phyloP scores from a whole-genome alignment of 177 flowering plant species.

The Tripterygium wilfordii region DNA sequence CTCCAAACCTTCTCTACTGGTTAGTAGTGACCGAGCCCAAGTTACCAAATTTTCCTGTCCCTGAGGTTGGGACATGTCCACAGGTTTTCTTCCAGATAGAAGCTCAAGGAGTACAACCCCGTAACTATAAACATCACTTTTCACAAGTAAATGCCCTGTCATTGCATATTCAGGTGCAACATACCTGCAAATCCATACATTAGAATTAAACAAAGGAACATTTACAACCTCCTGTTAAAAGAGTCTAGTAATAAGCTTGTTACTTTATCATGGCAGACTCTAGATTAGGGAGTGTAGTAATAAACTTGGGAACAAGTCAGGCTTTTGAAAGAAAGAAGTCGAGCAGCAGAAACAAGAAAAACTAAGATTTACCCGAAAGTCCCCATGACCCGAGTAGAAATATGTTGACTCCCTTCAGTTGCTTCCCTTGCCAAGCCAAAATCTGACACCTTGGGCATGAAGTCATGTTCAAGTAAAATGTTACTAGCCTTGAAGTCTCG shows the following conservation, averaged over 20 bases:
- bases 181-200: constrained; percentile 49
- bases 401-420: constrained; percentile 88
- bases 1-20: constrained; percentile 74
- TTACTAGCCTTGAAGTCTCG: constrained; percentile 97
- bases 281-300: no score
- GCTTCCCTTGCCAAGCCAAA: constrained; percentile 99
- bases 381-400: constrained; percentile 98
- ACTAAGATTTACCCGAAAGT: constrained; percentile 99
- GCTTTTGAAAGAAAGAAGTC: no score
- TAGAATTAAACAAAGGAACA: no score
- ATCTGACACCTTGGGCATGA: constrained; percentile 95
- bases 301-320: no score
- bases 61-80: constrained; percentile 91
- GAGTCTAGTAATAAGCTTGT: no score
- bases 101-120: constrained; percentile 91
- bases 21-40: constrained; percentile 90
- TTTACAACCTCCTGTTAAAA: no score
- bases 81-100: constrained; percentile 87
- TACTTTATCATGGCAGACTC: no score
- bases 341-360: no score
- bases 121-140: constrained; percentile 91
- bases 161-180: constrained; percentile 99
- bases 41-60: constrained; percentile 95
- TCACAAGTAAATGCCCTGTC: constrained; percentile 94
- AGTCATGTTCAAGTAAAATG: constrained; percentile 82